A percentile compares a stretch with the other conserved stretches of the same genome.
Conservation (phyloP, 306 rosid genomes). For the Ochetophila trinervis region DNA sequence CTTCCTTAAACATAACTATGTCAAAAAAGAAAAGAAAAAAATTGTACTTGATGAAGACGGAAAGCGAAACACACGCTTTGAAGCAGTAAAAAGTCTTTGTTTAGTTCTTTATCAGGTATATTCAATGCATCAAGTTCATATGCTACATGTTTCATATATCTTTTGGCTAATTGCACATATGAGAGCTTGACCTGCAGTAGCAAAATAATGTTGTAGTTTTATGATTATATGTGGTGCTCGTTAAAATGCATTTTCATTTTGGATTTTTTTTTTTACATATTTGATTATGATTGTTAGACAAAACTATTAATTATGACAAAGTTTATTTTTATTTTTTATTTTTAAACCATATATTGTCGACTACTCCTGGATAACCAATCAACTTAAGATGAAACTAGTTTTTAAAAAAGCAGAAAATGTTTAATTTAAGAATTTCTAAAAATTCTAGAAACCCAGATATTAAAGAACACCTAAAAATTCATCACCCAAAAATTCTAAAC, state of each 20-base stretch:
- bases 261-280: background rate
- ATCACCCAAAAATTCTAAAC: no score
- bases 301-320: background rate
- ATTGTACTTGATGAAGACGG: conserved; percentile 97
- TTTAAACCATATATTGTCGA: conserved; percentile 73
- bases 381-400: no score
- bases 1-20: no score
- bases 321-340: background rate
- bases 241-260: background rate
- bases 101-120: conserved; percentile 82
- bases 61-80: conserved; percentile 96
- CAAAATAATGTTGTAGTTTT: no score
- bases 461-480: no score
- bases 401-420: no score
- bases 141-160: conserved; percentile 87
- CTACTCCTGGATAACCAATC: conserved; percentile 91
- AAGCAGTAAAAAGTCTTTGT: conserved; percentile 68
- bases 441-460: no score
- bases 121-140: conserved; percentile 74
- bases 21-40: background rate
- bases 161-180: conserved; percentile 84
- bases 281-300: background rate
- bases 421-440: no score
- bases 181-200: conserved; percentile 80
- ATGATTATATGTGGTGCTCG: no score